Conservation (phyloP, 2,329 filamentous ascomycete genomes). For the Fusarium drepaniforme region DNA sequence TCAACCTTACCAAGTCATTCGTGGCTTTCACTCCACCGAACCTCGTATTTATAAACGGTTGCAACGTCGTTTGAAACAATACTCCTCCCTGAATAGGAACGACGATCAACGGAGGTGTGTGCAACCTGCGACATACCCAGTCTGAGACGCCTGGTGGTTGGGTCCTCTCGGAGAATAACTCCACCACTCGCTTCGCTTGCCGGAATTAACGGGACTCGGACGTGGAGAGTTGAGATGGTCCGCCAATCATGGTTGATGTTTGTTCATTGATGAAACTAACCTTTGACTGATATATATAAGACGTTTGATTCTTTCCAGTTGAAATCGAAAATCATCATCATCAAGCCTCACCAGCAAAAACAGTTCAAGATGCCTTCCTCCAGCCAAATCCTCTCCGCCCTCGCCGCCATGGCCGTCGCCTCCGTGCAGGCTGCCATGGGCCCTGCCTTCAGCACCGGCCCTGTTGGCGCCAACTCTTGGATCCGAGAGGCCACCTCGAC, state of each 20-base stretch:
- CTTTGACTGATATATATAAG: slow-evolving; percentile 6
- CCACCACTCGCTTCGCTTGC: slow-evolving; percentile 8
- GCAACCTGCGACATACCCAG: background rate
- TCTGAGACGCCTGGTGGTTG: slow-evolving; percentile 14
- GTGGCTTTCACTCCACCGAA: background rate
- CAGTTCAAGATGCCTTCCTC: slow-evolving; percentile 31
- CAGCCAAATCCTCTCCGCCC: slow-evolving; percentile 26
- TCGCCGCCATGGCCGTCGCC: slow-evolving; percentile 30
- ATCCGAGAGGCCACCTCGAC: slow-evolving; percentile 59
- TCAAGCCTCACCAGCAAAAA: background rate
- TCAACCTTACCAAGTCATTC: background rate
- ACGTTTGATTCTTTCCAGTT: background rate
- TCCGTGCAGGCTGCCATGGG: slow-evolving; percentile 47
- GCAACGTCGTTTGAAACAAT: background rate
- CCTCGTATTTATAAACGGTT: background rate
- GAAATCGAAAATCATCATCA: background rate
- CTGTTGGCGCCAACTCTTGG: slow-evolving; percentile 53
- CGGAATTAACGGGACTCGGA: slow-evolving; percentile 17
- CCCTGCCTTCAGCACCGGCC: slow-evolving; percentile 58
- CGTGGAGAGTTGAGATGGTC: slow-evolving; percentile 10
- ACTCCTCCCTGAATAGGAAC: background rate
- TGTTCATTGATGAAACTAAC: background rate
- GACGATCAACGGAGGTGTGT: background rate
- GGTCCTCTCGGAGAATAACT: slow-evolving; percentile 9
- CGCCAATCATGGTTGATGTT: slow-evolving; percentile 6